These are phyloP conservation scores for Helotiales sp. DNA, from an alignment of 2,329 filamentous ascomycete species.

Conservation along the genomic window DNA sequence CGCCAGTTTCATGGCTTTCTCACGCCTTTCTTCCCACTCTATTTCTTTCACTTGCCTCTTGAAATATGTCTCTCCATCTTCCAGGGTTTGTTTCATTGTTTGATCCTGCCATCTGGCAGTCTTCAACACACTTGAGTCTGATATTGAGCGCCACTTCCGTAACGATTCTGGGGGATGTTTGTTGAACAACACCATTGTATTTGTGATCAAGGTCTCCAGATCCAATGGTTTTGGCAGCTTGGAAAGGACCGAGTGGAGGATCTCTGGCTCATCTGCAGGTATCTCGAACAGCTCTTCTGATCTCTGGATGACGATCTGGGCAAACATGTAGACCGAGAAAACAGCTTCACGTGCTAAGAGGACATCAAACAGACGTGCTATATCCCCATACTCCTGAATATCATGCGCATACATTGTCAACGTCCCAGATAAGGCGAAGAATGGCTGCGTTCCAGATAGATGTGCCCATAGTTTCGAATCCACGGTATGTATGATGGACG, in stretches of 20 bases:
- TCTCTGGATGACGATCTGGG: constrained; percentile 79
- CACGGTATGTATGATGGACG: constrained; percentile 71
- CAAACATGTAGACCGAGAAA: constrained; percentile 88
- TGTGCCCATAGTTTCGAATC: constrained; percentile 74
- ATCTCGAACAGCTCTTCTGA: constrained; percentile 83
- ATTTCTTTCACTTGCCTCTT: constrained; percentile 71
- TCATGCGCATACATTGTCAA: constrained; percentile 97
- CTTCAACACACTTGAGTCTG: constrained; percentile 78
- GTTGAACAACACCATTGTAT: constrained; percentile 63
- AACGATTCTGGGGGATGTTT: constrained; percentile 72
- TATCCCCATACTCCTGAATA: constrained; percentile 84
- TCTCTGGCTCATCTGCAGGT: constrained; percentile 81
- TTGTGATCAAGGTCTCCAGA: constrained; percentile 72
- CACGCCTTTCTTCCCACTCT: constrained; percentile 59
- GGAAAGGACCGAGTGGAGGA: constrained; percentile 84
- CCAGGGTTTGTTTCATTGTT: constrained; percentile 55
- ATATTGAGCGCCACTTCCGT: constrained; percentile 71
- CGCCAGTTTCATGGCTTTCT: constrained; percentile 50
- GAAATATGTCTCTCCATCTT: constrained; percentile 69
- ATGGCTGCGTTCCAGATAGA: constrained; percentile 77
- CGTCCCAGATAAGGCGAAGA: constrained; percentile 90
- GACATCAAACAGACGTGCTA: constrained; percentile 89
- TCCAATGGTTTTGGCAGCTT: constrained; percentile 82
- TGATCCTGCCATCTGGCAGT: constrained; percentile 62
- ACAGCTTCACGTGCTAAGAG: constrained; percentile 85